A percentile compares a stretch with the other conserved stretches of the same genome.
These are phyloP conservation scores for Helianthus tuberosus DNA, from an alignment of 129 eudicot species.

Conservation along the genomic window DNA sequence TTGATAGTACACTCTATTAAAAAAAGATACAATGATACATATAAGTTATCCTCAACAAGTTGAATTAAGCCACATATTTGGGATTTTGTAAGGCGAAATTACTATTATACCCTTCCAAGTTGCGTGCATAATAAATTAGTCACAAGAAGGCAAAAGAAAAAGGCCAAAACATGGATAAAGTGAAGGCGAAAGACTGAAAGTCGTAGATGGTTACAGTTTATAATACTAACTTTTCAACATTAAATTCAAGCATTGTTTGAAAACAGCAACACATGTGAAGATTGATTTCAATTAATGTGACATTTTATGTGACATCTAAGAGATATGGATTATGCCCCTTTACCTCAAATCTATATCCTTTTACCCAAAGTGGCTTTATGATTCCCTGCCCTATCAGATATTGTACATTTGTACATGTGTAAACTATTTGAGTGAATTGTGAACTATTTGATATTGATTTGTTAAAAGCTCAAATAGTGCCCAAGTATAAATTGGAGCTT, in stretches of 20 bases:
- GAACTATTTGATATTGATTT: no score
- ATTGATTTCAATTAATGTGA: slow-evolving; percentile 32
- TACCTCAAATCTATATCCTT: slow-evolving; percentile 14
- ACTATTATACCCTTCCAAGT: slow-evolving; percentile 25
- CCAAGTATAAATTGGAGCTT: no score
- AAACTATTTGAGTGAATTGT: no score
- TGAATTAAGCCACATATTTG: slow-evolving; percentile 18
- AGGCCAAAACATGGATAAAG: slow-evolving; percentile 27
- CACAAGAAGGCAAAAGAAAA: slow-evolving; percentile 31
- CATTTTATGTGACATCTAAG: slow-evolving; percentile 33
- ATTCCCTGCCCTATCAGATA: neutral
- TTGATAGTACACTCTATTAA: neutral
- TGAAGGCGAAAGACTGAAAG: slow-evolving; percentile 26
- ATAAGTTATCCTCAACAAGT: neutral
- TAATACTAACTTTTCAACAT: slow-evolving; percentile 24
- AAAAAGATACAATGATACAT: neutral
- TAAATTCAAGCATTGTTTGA: slow-evolving; percentile 24
- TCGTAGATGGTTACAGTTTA: slow-evolving; percentile 27
- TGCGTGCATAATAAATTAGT: slow-evolving; percentile 28
- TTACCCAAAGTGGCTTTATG: neutral
- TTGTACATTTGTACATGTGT: no score
- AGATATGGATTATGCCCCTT: slow-evolving; percentile 18
- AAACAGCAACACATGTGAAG: slow-evolving; percentile 32
- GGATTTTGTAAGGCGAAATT: slow-evolving; percentile 19
- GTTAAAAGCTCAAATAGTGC: no score